Evolutionary conservation across 495 filamentous ascomycete species (phyloP).

Genomic region (Penicillium mononematosum): DNA sequence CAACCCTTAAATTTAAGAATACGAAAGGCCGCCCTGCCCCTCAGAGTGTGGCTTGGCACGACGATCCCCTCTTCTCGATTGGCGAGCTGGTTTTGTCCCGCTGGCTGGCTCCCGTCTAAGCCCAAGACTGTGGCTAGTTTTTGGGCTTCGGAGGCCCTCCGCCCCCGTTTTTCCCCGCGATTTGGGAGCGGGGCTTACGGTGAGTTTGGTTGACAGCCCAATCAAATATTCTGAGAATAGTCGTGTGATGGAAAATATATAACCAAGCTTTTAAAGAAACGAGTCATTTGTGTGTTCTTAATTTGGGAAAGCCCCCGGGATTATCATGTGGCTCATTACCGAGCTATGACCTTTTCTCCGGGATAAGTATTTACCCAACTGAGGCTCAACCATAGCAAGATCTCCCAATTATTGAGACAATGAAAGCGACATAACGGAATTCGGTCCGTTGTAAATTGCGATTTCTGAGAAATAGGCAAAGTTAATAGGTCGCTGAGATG

Average conservation of each 20-base stretch:
- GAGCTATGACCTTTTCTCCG: not conserved
- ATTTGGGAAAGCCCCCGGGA: not conserved
- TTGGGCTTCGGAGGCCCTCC: not conserved
- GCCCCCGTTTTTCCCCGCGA: not conserved
- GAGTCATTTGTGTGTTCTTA: not conserved
- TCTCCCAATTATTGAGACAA: not conserved
- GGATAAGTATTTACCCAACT: not conserved
- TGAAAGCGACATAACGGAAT: not conserved
- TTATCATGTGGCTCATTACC: not conserved
- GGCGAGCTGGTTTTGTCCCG: conserved; percentile 2
- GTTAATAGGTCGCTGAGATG: not conserved
- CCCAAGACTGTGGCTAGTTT: not conserved
- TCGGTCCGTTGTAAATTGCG: not conserved
- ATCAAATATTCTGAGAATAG: not conserved
- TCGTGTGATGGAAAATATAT: not conserved
- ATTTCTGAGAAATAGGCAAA: not conserved
- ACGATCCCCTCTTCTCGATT: conserved; percentile 21
- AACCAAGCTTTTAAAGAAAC: not conserved
- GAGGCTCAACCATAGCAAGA: not conserved
- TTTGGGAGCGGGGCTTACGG: not conserved
- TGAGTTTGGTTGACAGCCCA: not conserved
- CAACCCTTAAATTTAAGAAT: conserved; percentile 1
- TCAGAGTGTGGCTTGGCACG: conserved; percentile 23
- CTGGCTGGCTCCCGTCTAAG: not conserved
- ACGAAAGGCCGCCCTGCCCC: conserved; percentile 10